Conservation (phyloP, 2,329 filamentous ascomycete species). For the Pseudopithomyces chartarum region DNA sequence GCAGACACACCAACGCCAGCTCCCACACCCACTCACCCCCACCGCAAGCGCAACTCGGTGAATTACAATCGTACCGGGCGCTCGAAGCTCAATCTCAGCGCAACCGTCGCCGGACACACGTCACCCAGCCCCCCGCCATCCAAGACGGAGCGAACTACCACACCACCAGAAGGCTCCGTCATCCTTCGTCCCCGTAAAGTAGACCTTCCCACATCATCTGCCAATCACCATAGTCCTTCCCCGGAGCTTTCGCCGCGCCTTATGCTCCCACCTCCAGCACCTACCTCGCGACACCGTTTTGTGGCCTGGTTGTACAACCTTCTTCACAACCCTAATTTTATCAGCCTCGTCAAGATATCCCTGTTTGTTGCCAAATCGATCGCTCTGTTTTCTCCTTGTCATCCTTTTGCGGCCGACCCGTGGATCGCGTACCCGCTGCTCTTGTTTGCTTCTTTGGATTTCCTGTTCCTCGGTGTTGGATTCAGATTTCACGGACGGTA, state of each 20-base stretch:
- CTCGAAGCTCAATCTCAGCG: constrained; percentile 34
- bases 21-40: constrained; percentile 26
- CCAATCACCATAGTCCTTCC: constrained; percentile 4
- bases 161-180: constrained; percentile 35
- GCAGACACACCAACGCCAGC: constrained; percentile 49
- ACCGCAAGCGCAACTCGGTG: constrained; percentile 28
- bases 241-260: constrained; percentile 24
- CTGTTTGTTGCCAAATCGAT: constrained; percentile 73
- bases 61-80: constrained; percentile 36
- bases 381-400: constrained; percentile 70
- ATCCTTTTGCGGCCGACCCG: constrained; percentile 70
- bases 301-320: constrained; percentile 6
- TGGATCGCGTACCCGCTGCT: constrained; percentile 71
- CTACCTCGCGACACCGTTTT: constrained; percentile 7
- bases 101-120: constrained; percentile 33
- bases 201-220: constrained; percentile 24
- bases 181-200: constrained; percentile 36
- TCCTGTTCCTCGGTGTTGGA: constrained; percentile 41
- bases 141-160: constrained; percentile 18
- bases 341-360: constrained; percentile 55
- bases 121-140: constrained; percentile 40
- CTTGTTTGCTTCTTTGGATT: constrained; percentile 69
- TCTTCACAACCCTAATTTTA: constrained; percentile 37
- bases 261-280: constrained; percentile 38
- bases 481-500: constrained; percentile 21